Evolutionary conservation across 1,139 yeast genomes (phyloP).

Genomic region (Hansenula anomala): DNA sequence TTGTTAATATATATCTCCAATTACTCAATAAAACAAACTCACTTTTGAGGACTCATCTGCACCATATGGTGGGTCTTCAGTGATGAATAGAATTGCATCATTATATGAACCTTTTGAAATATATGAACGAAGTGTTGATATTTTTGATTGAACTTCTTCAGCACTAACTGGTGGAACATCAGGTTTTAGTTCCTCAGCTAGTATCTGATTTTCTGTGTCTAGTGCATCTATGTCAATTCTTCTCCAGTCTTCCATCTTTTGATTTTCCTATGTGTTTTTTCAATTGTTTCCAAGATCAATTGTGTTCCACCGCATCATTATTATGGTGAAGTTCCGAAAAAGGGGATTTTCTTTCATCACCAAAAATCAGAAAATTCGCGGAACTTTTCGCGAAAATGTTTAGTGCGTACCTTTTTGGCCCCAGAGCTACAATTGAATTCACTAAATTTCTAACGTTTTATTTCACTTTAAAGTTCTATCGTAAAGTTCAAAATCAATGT

Average conservation of each 20-base stretch:
- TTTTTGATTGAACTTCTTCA: conserved; percentile 50
- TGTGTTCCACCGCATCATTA: background rate
- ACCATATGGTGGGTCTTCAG: conserved; percentile 80
- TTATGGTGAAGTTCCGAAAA: background rate
- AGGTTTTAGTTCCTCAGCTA: conserved; percentile 62
- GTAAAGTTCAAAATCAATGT: no score
- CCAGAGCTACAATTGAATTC: no score
- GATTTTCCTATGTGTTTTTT: background rate
- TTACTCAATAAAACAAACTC: background rate
- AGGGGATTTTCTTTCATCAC: background rate
- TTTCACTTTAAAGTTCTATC: no score
- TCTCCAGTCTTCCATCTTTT: conserved; percentile 44
- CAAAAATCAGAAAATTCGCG: background rate
- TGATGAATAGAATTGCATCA: conserved; percentile 60
- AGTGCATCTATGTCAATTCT: conserved; percentile 89
- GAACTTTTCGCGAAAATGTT: no score
- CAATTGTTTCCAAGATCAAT: background rate
- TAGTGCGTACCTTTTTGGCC: no score
- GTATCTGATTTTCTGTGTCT: conserved; percentile 68
- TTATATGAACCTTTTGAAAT: conserved; percentile 69
- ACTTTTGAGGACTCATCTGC: conserved; percentile 55
- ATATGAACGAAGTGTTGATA: conserved; percentile 54
- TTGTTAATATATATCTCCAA: conserved; percentile 4
- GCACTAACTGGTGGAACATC: conserved; percentile 35
- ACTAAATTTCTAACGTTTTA: no score